phyloP scores from a whole-genome alignment of 2,329 filamentous ascomycete genomes.

The Xylogone sp. region DNA sequence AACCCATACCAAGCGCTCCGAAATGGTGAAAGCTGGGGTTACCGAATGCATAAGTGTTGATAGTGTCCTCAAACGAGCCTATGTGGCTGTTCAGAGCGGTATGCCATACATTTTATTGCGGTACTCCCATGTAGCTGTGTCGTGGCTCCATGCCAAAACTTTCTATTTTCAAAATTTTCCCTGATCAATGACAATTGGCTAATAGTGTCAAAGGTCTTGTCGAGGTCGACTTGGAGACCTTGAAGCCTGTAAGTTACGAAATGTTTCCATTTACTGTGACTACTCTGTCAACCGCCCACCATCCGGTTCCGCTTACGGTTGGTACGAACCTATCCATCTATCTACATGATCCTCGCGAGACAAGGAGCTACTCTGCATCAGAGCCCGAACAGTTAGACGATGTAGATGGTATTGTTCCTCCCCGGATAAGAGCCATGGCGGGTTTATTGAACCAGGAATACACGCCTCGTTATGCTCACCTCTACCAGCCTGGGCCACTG shows the following conservation, averaged over 20 bases:
- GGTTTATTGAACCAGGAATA: conserved; percentile 39
- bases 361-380: conserved; percentile 13
- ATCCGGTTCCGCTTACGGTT: conserved; percentile 71
- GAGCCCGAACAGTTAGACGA: conserved; percentile 18
- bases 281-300: conserved; percentile 67
- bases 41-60: conserved; percentile 84
- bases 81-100: conserved; percentile 75
- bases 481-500: conserved; percentile 77
- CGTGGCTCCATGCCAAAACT: neutral
- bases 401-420: conserved; percentile 14
- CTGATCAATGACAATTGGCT: conserved; percentile 6
- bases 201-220: conserved; percentile 51
- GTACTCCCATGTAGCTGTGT: neutral
- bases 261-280: conserved; percentile 81
- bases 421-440: conserved; percentile 8
- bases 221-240: conserved; percentile 74
- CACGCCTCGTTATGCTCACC: conserved; percentile 59
- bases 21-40: conserved; percentile 67
- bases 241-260: conserved; percentile 65
- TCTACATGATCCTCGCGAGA: conserved; percentile 69
- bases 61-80: conserved; percentile 62
- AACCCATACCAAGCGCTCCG: conserved; percentile 45
- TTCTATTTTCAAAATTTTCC: neutral
- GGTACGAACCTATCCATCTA: conserved; percentile 80
- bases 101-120: conserved; percentile 23